Base-by-base conservation (phyloP, 1,284 basidiomycete species). In the Cerrena zonata region DNA sequence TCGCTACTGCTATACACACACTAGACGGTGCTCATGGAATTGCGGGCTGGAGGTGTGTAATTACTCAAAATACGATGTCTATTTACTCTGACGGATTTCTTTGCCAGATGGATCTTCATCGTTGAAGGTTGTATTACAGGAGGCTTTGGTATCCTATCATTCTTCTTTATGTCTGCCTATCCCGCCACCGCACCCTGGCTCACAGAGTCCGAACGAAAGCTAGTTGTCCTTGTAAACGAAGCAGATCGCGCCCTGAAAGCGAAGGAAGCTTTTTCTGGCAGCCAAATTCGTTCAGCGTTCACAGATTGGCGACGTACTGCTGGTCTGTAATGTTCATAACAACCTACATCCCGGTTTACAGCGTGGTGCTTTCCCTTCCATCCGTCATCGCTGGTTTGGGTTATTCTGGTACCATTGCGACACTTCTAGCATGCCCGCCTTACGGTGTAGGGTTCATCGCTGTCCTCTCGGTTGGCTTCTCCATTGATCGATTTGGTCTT, bases 291-390 rank as follows among this genome's bases (percentile, higher is more conserved):
- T 19, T 58, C 61, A 37, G 64, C 59, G 24, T 64, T 69, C 56
- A 63, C 64, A n/a, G 64, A 67, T 48, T 67, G 65, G 55, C 64
- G 67, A 59, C 58, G 15, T 86, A 82, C 75, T 76, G 69, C 34
- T 88, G 86, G 65, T 77, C 78, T 0, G 60, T 86, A 34, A 69
- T 85, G 13, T 86, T 84, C 68, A 81, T 87, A 45, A 39, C 56
- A 30, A 63, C 57, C 43, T 65, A 65, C 55, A 63, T 65, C 40
- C 65, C 65, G 5, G 64, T 65, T 23, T 67, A 67, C 56, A 63
- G 61, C 52, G 59, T 65, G 46, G 56, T 62, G 18, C 55, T 64
- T 22, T 61, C 59, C 25, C 60, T 65, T 11, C 64, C 64, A 5
- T 65, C 66, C 13, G 69, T 72, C 49, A 67, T 72, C 27, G 61